Percentiles rank a stretch among this genome's conserved stretches.
Evolutionary conservation across 2,329 filamentous ascomycete species (phyloP).

Genomic region (Coniochaeta sp.): DNA sequence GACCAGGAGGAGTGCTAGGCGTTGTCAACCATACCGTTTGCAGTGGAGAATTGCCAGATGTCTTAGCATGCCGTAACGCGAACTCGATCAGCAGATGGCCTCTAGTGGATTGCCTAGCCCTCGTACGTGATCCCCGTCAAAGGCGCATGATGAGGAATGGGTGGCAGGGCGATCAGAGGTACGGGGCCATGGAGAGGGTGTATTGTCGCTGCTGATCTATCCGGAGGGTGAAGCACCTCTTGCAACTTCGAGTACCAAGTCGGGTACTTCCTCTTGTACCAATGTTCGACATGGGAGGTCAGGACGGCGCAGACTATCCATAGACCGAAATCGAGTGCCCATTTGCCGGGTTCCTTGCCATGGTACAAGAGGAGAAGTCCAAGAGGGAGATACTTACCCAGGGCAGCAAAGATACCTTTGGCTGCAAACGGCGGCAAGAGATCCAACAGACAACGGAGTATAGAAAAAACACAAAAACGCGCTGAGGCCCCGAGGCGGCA

Average conservation of each 20-base stretch:
- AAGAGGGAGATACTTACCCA: background rate
- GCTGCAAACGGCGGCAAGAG: background rate
- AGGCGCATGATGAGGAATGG: background rate
- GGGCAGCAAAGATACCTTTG: background rate
- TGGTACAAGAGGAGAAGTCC: background rate
- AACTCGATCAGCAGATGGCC: background rate
- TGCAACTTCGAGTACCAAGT: background rate
- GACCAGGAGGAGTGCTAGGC: background rate
- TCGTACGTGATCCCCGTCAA: background rate
- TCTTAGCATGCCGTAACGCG: background rate
- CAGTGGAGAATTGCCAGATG: background rate
- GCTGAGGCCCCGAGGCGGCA: background rate
- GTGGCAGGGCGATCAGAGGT: background rate
- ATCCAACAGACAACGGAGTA: background rate
- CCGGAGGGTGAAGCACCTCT: background rate
- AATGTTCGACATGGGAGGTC: background rate
- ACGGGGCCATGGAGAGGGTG: background rate
- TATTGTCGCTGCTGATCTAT: background rate
- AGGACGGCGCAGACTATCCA: background rate
- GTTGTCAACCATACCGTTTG: background rate
- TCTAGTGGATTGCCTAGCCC: background rate
- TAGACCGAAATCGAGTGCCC: background rate
- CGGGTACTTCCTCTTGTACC: background rate
- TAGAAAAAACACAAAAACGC: background rate
- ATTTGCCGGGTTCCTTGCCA: background rate